Evolutionary conservation across 1,139 yeast genomes (phyloP), one percentile per base, ranked within the genome.

Genomic region (Protomyces gravidus): DNA sequence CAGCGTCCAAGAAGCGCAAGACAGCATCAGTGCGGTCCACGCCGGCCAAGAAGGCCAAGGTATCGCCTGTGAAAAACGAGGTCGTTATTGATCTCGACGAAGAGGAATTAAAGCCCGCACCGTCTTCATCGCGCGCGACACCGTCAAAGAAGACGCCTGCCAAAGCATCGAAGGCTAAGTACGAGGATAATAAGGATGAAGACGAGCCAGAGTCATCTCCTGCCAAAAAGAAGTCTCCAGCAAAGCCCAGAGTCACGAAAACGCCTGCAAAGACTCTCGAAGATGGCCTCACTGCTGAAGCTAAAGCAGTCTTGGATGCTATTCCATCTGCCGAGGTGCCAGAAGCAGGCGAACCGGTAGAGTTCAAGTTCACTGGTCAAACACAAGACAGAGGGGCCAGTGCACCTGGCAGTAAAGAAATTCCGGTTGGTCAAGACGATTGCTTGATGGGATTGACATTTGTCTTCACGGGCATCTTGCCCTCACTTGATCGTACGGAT

Each of bases 381-480:
- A 78, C 78, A 66, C 76, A 76, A 62, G 77, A 74, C 59, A 68
- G 75, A 11, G 71, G 71, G 42, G 61, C 55, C 27, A 26, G 62
- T n/a, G 50, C 64, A 3, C 62, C 59, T 2, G 66, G 63, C 15
- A 60, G 63, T 23, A 64, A 58, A 7, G 66, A 64, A 13, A 26
- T 66, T 5, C 68, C 68, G n/a, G 62, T 42, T 11, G 68, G 68
- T n/a, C 61, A 61, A 4, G 63, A 55, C 15, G 64, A 65, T 46
- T 65, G 67, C 46, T 62, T 65, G 6, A 61, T 65, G 7, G 98
- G 98, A 0, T 73, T 92, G 51, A 89, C 95, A 0, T 86, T 92
- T 65, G 97, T 94, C 0, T 92, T 94, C 69, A 92, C 98, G 0
- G 99, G 99, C 33, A 82, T 83, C 3, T 72, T 92, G 63, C 96